These are phyloP conservation scores for Tricholoma furcatifolium DNA, from an alignment of 768 basidiomycete genomes.

Conservation along the genomic window DNA sequence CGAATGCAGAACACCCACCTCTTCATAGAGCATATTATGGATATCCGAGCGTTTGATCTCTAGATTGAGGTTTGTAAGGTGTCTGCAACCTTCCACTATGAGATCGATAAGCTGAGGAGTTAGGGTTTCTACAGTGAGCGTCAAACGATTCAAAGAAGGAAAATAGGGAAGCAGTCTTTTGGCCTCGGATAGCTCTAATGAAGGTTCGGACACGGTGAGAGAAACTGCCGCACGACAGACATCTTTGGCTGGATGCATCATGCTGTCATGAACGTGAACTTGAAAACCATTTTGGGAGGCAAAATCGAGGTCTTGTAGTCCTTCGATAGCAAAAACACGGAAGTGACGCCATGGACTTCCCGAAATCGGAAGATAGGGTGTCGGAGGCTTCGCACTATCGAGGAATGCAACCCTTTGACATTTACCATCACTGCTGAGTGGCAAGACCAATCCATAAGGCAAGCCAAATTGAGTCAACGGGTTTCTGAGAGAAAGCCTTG, in stretches of 20 bases:
- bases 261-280: no score
- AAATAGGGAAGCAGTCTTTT: neutral
- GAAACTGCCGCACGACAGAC: neutral
- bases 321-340: no score
- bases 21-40: neutral
- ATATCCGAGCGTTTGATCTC: neutral
- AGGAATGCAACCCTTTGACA: no score
- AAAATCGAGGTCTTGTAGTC: no score
- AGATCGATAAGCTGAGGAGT: neutral
- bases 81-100: neutral
- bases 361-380: neutral
- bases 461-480: neutral
- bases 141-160: neutral
- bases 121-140: neutral
- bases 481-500: neutral
- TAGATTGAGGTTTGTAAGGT: neutral
- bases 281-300: no score
- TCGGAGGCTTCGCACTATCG: neutral
- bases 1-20: neutral
- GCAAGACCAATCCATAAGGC: neutral
- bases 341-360: neutral
- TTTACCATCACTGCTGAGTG: neutral
- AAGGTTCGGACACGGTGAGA: neutral
- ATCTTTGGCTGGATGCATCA: neutral
- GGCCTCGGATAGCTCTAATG: neutral